Conservation (phyloP, 441 rosid genomes). For the Arabidopsis lyrata region DNA sequence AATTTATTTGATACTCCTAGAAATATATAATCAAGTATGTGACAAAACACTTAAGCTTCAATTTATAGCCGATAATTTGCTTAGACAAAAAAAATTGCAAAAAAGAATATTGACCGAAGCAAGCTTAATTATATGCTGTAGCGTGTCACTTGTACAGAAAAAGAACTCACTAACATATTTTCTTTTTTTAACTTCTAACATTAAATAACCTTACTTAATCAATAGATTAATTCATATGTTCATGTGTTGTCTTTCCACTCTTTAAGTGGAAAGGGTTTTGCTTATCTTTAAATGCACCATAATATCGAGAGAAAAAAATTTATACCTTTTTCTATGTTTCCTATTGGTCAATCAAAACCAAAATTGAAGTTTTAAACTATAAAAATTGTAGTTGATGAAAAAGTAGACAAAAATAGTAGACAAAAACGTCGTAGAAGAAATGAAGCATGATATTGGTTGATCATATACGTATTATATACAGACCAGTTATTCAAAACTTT, state of each 20-base stretch:
- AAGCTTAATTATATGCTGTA: neutral
- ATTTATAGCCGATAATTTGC: no score
- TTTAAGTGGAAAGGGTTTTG: conserved; percentile 24
- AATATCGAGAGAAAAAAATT: neutral
- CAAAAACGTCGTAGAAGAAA: neutral
- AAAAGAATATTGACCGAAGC: neutral
- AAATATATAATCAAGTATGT: no score
- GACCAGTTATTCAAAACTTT: no score
- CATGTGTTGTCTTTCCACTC: conserved; percentile 37
- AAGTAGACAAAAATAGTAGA: neutral
- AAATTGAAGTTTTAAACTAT: conserved; percentile 4
- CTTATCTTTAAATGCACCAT: conserved; percentile 23
- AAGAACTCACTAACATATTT: conserved; percentile 7
- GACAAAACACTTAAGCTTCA: no score
- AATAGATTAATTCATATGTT: conserved; percentile 37
- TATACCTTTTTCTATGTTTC: neutral
- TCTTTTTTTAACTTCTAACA: neutral
- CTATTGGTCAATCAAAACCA: neutral
- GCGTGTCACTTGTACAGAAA: conserved; percentile 9
- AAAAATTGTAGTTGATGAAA: neutral
- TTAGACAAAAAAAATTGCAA: no score
- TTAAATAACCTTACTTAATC: conserved; percentile 28
- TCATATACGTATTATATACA: neutral
- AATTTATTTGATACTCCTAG: no score
- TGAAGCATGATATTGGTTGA: neutral